Conservation (phyloP, 2,329 filamentous ascomycete species). For the Scytalidium sp. region DNA sequence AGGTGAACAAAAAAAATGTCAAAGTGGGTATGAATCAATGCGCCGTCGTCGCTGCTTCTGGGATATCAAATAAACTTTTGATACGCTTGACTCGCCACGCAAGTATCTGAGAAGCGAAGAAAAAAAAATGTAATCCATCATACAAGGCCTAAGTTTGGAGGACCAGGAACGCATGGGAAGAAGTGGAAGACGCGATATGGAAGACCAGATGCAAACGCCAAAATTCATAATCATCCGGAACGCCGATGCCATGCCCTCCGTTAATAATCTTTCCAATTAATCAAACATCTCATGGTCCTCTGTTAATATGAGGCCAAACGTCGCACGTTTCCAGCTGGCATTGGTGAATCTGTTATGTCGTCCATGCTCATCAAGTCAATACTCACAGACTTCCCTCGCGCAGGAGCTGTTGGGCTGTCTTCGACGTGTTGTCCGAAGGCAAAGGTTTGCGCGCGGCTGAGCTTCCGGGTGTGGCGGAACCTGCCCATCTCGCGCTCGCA, state of each 20-base stretch:
- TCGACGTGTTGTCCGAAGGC: slow-evolving; percentile 78
- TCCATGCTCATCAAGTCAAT: slow-evolving; percentile 35
- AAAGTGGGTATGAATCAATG: slow-evolving; percentile 2
- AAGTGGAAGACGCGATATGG: neutral
- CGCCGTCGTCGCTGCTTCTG: neutral
- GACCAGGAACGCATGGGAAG: neutral
- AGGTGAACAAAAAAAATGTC: neutral
- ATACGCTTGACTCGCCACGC: neutral
- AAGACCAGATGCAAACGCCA: neutral
- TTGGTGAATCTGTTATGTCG: slow-evolving; percentile 36
- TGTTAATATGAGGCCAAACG: slow-evolving; percentile 66
- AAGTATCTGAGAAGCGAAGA: neutral
- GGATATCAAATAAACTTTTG: neutral
- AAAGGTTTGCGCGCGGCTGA: slow-evolving; percentile 88
- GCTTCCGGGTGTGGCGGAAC: slow-evolving; percentile 79
- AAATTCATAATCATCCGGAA: neutral
- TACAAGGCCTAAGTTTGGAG: neutral
- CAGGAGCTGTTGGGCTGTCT: slow-evolving; percentile 54
- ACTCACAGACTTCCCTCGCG: slow-evolving; percentile 19
- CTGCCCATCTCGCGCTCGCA: slow-evolving; percentile 95
- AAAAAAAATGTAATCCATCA: no score
- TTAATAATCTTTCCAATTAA: slow-evolving; percentile 1
- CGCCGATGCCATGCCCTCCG: neutral
- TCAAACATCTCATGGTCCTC: neutral
- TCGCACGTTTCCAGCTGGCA: slow-evolving; percentile 47